Conservation (phyloP, 2,329 filamentous ascomycete genomes). For the Thielaviopsis populi region DNA sequence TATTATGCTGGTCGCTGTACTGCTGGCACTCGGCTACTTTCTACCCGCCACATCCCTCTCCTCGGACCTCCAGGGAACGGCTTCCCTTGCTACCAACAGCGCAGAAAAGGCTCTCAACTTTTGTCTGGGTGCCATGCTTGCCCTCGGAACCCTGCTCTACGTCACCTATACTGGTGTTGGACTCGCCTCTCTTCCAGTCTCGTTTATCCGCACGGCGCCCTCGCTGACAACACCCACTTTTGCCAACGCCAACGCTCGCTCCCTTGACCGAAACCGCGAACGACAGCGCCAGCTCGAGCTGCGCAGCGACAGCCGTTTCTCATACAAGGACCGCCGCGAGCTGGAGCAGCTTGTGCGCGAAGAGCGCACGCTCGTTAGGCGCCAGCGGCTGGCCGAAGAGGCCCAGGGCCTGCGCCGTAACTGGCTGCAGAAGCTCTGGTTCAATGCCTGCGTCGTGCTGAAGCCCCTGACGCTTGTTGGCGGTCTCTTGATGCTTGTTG, state of each 20-base stretch:
- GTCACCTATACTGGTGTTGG: conserved; percentile 79
- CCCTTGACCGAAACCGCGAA: conserved; percentile 77
- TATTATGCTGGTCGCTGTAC: conserved; percentile 58
- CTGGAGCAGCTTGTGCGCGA: conserved; percentile 76
- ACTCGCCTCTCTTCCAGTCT: conserved; percentile 74
- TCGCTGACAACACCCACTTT: conserved; percentile 70
- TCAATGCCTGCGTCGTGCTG: conserved; percentile 67
- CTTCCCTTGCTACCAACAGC: conserved; percentile 42
- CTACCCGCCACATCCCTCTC: conserved; percentile 49
- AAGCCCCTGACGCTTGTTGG: conserved; percentile 78
- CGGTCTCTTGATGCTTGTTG: conserved; percentile 59
- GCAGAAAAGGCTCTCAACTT: conserved; percentile 89
- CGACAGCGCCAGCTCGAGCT: conserved; percentile 82
- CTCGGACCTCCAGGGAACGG: conserved; percentile 83
- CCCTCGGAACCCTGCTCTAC: conserved; percentile 73
- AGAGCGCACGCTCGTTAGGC: conserved; percentile 79
- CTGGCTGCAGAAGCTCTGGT: conserved; percentile 59
- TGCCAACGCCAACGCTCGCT: conserved; percentile 59
- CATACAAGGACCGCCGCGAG: conserved; percentile 75
- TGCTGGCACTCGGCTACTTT: conserved; percentile 91
- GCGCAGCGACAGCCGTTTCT: conserved; percentile 64
- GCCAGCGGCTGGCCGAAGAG: conserved; percentile 75
- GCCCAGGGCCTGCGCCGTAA: conserved; percentile 36
- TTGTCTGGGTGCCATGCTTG: conserved; percentile 72
- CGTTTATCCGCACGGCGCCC: conserved; percentile 82